Evolutionary conservation across 192 early-diverging fungal genomes (phyloP).

Genomic region (Diversispora eburnea): DNA sequence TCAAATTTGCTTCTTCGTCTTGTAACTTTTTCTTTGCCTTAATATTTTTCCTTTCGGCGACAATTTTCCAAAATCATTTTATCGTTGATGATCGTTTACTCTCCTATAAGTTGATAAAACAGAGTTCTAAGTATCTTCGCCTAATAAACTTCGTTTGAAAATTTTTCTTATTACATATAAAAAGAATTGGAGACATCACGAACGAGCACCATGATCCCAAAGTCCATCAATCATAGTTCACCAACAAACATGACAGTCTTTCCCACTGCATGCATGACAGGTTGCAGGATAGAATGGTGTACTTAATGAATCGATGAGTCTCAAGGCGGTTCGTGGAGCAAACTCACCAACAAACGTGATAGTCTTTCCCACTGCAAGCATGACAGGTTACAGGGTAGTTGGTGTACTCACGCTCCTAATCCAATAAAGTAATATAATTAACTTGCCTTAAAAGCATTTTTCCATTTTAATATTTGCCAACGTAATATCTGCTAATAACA

Average conservation of each 20-base stretch:
- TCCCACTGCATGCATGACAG: conserved; percentile 8
- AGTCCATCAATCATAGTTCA: conserved; percentile 20
- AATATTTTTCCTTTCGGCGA: conserved; percentile 26
- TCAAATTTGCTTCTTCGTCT: conserved; percentile 13
- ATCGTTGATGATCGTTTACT: conserved; percentile 8
- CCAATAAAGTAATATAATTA: not conserved
- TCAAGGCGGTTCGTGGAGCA: conserved; percentile 13
- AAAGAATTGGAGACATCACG: conserved; percentile 24
- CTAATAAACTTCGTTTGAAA: conserved; percentile 20
- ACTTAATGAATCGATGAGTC: conserved; percentile 12
- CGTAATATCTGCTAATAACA: conserved; percentile 24
- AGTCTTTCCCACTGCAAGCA: conserved; percentile 20
- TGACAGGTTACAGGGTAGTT: conserved; percentile 17
- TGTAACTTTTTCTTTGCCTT: conserved; percentile 3
- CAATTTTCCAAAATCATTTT: conserved; percentile 25
- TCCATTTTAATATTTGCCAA: conserved; percentile 25
- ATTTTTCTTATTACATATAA: conserved; percentile 1
- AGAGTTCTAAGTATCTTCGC: conserved; percentile 20
- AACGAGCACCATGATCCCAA: conserved; percentile 23
- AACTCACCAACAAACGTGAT: conserved; percentile 18
- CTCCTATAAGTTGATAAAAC: conserved; percentile 8
- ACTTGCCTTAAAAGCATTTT: conserved; percentile 31
- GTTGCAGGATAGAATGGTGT: conserved; percentile 6
- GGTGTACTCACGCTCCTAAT: conserved; percentile 14
- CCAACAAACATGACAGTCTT: conserved; percentile 17